Evolutionary conservation across 2,329 filamentous ascomycete genomes (phyloP).

Genomic region (Akanthomyces uredinophilus): DNA sequence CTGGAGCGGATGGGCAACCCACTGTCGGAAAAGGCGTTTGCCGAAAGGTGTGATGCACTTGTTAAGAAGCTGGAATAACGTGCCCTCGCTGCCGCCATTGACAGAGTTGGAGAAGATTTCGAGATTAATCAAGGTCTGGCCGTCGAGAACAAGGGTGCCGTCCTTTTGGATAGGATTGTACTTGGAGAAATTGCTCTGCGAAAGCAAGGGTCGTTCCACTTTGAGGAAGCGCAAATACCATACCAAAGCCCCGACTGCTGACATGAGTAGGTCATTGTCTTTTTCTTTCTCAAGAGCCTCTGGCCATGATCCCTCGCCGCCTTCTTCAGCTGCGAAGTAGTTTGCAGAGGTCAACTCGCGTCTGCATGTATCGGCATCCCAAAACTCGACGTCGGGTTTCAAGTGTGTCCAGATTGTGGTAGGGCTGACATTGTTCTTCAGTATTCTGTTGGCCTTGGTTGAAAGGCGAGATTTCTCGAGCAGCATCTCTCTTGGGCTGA

Average conservation of each 20-base stretch:
- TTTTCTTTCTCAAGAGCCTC: slow-evolving; percentile 64
- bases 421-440: slow-evolving; percentile 91
- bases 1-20: slow-evolving; percentile 93
- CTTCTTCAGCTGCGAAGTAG: slow-evolving; percentile 65
- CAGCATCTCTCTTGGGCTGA: slow-evolving; percentile 78
- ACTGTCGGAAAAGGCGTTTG: slow-evolving; percentile 91
- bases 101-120: slow-evolving; percentile 93
- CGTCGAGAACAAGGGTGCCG: slow-evolving; percentile 86
- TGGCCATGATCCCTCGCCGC: slow-evolving; percentile 66
- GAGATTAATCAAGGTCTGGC: slow-evolving; percentile 95
- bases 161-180: slow-evolving; percentile 91
- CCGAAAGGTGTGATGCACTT: slow-evolving; percentile 94
- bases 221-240: slow-evolving; percentile 84
- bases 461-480: slow-evolving; percentile 85
- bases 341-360: slow-evolving; percentile 74
- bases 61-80: slow-evolving; percentile 85
- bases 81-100: slow-evolving; percentile 79
- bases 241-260: slow-evolving; percentile 80
- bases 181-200: slow-evolving; percentile 82
- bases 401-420: slow-evolving; percentile 95
- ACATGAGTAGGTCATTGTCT: slow-evolving; percentile 80
- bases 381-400: slow-evolving; percentile 84
- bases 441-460: slow-evolving; percentile 80
- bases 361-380: slow-evolving; percentile 75
- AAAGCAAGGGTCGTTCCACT: slow-evolving; percentile 80